Evolutionary conservation across 177 flowering plant species (phyloP).

Genomic region (Vitis hybrid): DNA sequence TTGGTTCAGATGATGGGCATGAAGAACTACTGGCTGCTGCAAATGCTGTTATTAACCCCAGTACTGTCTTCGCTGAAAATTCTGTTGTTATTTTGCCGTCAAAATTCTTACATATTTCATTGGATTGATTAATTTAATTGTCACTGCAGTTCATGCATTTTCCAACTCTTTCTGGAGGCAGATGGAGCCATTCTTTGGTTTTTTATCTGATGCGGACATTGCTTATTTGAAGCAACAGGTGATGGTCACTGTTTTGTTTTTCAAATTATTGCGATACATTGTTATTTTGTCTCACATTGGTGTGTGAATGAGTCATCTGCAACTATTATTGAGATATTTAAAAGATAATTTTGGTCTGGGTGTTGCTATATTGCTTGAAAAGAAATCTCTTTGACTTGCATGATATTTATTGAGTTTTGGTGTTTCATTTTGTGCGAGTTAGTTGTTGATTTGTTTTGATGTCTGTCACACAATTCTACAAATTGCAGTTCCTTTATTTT

Average conservation of each 20-base stretch:
- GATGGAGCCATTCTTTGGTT: conserved; percentile 74
- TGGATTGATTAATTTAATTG: conserved; percentile 14
- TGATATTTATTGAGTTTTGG: too few species aligned
- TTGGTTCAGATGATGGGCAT: conserved; percentile 74
- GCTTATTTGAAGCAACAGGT: conserved; percentile 72
- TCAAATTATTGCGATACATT: neutral
- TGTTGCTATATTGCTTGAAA: too few species aligned
- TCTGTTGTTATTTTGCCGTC: neutral
- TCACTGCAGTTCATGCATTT: conserved; percentile 54
- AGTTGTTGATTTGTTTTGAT: too few species aligned
- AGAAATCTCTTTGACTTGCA: too few species aligned
- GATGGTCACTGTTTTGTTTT: neutral
- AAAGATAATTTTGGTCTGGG: too few species aligned
- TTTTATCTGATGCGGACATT: conserved; percentile 57
- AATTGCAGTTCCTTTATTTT: too few species aligned
- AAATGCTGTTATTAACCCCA: conserved; percentile 57
- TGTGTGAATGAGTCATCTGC: neutral
- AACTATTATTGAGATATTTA: neutral
- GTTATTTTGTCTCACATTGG: neutral
- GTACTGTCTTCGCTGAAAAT: conserved; percentile 27
- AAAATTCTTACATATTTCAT: conserved; percentile 2
- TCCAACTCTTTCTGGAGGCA: conserved; percentile 74
- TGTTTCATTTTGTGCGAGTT: too few species aligned
- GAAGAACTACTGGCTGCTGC: conserved; percentile 86
- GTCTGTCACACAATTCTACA: too few species aligned